Percentiles rank a stretch among this genome's conserved stretches.
Conservation (phyloP, 2,329 filamentous ascomycete genomes). For the Aspergillus spinulosporus region DNA sequence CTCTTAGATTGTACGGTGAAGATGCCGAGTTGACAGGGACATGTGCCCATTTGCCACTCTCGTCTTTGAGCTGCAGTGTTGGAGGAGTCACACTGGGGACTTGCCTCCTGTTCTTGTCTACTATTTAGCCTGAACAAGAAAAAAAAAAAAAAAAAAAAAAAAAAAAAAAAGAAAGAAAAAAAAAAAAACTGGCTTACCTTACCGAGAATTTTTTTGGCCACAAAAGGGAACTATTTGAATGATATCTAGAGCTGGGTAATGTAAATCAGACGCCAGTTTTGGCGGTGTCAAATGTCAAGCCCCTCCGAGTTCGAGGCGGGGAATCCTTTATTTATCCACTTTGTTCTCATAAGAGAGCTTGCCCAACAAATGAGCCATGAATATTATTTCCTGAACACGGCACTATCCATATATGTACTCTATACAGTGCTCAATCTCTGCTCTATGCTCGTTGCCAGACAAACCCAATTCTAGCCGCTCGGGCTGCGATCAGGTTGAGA, state of each 20-base stretch:
- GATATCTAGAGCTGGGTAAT: too few relatives aligned
- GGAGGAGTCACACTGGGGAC: neutral
- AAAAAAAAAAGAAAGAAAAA: too few relatives aligned
- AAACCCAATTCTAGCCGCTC: constrained; percentile 42
- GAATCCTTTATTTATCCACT: neutral
- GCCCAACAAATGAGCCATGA: too few relatives aligned
- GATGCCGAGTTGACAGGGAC: neutral
- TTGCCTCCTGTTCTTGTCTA: neutral
- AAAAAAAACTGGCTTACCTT: too few relatives aligned
- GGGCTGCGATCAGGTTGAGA: constrained; percentile 43
- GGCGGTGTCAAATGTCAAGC: neutral
- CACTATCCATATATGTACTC: too few relatives aligned
- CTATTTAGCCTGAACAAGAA: neutral
- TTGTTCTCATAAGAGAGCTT: too few relatives aligned
- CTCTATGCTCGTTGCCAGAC: constrained; percentile 37
- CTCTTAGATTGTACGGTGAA: neutral
- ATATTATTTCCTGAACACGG: too few relatives aligned
- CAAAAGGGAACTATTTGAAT: too few relatives aligned
- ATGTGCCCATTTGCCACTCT: neutral
- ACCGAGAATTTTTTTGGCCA: neutral
- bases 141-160: neutral
- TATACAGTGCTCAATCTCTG: neutral
- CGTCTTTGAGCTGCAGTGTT: neutral
- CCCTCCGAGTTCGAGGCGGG: neutral
- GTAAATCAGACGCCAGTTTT: neutral